Conservation (phyloP, 306 rosid genomes). For the Carpinus fangiana region DNA sequence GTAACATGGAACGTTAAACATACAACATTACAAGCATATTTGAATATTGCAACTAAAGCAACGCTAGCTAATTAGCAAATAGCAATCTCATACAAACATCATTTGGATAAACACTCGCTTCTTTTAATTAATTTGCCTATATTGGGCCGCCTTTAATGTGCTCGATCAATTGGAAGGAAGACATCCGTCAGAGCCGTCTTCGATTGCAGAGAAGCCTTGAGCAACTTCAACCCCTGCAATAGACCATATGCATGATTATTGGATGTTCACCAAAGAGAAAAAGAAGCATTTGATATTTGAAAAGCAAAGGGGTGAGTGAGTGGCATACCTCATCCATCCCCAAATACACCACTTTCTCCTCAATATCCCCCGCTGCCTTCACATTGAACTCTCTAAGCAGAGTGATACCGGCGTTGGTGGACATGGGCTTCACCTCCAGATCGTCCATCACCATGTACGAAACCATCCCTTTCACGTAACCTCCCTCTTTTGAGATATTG, state of each 20-base stretch:
- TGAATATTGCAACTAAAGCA: too few species aligned
- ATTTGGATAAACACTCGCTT: too few species aligned
- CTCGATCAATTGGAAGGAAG: not conserved
- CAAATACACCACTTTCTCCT: slow-evolving; percentile 20
- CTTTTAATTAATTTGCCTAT: too few species aligned
- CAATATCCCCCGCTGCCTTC: slow-evolving; percentile 20
- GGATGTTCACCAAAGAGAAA: not conserved
- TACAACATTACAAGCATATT: too few species aligned
- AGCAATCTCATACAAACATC: too few species aligned
- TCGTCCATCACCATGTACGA: slow-evolving; percentile 45
- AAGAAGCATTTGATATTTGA: not conserved
- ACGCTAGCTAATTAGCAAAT: too few species aligned
- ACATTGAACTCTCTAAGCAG: slow-evolving; percentile 24
- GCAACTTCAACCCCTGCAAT: slow-evolving; percentile 14
- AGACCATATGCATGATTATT: not conserved
- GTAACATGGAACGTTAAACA: too few species aligned
- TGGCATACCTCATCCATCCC: slow-evolving; percentile 32
- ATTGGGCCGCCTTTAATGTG: too few species aligned
- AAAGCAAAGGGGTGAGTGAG: not conserved
- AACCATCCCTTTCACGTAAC: slow-evolving; percentile 32
- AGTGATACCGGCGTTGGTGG: not conserved
- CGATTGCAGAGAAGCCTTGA: slow-evolving; percentile 13
- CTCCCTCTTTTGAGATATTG: not conserved
- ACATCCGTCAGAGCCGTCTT: slow-evolving; percentile 15
- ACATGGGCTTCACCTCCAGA: slow-evolving; percentile 33